Evolutionary conservation across 768 basidiomycete genomes (phyloP).

Genomic region (Pulveroboletus sp.): DNA sequence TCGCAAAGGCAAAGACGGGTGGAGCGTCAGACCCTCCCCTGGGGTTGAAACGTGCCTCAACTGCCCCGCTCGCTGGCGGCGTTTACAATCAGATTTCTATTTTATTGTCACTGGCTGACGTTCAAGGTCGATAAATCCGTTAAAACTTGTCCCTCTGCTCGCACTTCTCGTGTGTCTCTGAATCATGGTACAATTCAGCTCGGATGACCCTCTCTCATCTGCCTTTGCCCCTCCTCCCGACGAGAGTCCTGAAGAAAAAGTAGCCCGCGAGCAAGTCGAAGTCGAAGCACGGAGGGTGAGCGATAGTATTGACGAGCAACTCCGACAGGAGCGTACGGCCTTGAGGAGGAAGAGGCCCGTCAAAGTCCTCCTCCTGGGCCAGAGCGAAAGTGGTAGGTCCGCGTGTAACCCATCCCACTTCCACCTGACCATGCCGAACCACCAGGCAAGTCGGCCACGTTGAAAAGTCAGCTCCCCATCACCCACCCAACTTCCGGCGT

Average conservation of each 20-base stretch:
- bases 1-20: no score
- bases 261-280: slow-evolving; percentile 54
- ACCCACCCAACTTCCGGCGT: no score
- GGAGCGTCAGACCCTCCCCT: background rate
- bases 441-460: slow-evolving; percentile 64
- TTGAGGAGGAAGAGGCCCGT: slow-evolving; percentile 63
- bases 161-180: background rate
- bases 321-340: slow-evolving; percentile 54
- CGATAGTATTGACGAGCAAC: slow-evolving; percentile 72
- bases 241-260: slow-evolving; percentile 56
- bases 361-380: slow-evolving; percentile 70
- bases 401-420: background rate
- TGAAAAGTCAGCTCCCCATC: slow-evolving; percentile 54
- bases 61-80: background rate
- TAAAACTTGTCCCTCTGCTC: background rate
- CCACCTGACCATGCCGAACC: background rate
- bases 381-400: slow-evolving; percentile 60
- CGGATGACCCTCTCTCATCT: slow-evolving; percentile 59
- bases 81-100: background rate
- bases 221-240: slow-evolving; percentile 59
- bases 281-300: slow-evolving; percentile 58
- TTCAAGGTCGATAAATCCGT: no score
- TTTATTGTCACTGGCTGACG: background rate
- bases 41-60: no score
- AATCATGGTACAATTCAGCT: slow-evolving; percentile 29